Base-by-base conservation (phyloP, 768 basidiomycete genomes). In the Kwoniella shandongensis region DNA sequence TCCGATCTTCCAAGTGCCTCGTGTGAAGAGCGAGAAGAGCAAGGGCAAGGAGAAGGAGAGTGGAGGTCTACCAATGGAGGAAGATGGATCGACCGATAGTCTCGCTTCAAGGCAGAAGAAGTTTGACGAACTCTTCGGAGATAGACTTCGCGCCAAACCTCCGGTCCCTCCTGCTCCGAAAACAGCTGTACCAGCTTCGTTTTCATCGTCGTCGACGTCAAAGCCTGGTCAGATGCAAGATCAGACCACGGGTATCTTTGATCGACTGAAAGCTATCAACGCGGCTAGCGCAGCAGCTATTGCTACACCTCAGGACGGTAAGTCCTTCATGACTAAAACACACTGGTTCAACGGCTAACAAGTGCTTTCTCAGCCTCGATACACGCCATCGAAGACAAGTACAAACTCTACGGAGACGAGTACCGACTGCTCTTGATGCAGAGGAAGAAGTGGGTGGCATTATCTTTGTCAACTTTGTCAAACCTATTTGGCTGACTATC, bases 81-180 rank as follows among this genome's bases (percentile, higher is more conserved):
- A 40, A 45, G 52, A 44, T 27, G 48, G 39, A 22, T 49, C 47
- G 23, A 46, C 47, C 18, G 23, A 39, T n/a, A 57, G 55, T 51
- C 30, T 51, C n/a, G 35, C 15, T 5, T 15, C 7, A 3, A 51
- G 25, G 26, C 22, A 25, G 8, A 51, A 58, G 18, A 22, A 46
- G 1, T 58, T 51, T 25, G 47, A 58, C 13, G 36, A 29, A 2
- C 12, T 58, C 2, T 45, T 58, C 30, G 41, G 23, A 15, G 17
- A 20, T 7, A 15, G 4, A 12, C 5, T 20, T 1, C 15, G 25
- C 15, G 40, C 25, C n/a, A 32, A 32, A 32, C 13, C 32, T 6
- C 6, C 32, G 7, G 6, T 13, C 22, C 40, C 7, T 7, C 40
- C 40, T 7, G 40, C 40, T 8, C 40, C 32, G n/a, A 42, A 42